Percentiles rank a stretch among this genome's conserved stretches.
Evolutionary conservation across 176 grass and related monocot genomes (phyloP).

Genomic region (Eremochloa ophiuroides): DNA sequence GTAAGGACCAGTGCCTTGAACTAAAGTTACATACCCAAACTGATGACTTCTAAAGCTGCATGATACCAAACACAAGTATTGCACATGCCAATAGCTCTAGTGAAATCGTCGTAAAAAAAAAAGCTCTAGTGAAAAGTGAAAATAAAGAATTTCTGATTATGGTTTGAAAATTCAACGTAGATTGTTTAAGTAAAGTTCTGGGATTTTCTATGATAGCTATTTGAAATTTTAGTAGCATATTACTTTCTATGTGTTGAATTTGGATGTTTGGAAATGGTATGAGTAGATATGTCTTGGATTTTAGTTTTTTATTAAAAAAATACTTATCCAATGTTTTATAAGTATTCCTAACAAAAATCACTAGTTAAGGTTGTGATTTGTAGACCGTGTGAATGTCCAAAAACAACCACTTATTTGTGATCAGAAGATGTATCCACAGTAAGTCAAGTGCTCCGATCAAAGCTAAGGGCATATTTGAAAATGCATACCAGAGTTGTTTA

Average conservation of each 20-base stretch:
- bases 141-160: neutral
- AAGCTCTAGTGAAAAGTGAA: too few species aligned
- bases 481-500: neutral
- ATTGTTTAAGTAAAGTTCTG: neutral
- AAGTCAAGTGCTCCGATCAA: too few species aligned
- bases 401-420: neutral
- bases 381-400: neutral
- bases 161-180: neutral
- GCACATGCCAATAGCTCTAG: neutral
- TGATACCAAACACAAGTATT: neutral
- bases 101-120: too few species aligned
- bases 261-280: too few species aligned
- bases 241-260: too few species aligned
- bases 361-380: too few species aligned
- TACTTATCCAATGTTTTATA: too few species aligned
- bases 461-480: neutral
- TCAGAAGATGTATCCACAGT: neutral
- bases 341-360: too few species aligned
- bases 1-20: conserved; percentile 35
- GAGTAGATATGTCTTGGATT: too few species aligned
- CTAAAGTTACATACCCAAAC: conserved; percentile 10
- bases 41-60: neutral
- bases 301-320: too few species aligned
- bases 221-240: neutral
- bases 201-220: neutral